Percentiles rank a stretch among this genome's conserved stretches.
Evolutionary conservation across 2,329 filamentous ascomycete genomes (phyloP).

Genomic region (Talaromyces sp.): DNA sequence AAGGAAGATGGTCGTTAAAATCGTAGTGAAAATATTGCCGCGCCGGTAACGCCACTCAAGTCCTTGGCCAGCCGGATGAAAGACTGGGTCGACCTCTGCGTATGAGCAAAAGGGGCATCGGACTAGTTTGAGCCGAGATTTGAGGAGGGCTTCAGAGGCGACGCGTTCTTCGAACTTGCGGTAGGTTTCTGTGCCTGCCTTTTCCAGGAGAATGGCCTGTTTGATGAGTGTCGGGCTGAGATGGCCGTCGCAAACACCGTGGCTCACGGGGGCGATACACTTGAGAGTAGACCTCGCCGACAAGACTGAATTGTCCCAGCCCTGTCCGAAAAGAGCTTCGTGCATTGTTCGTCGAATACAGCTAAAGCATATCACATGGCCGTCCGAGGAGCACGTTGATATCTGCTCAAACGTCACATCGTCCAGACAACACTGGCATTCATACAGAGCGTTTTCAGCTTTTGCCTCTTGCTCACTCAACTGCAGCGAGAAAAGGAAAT

Average conservation of each 20-base stretch:
- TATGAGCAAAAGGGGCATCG: conserved; percentile 90
- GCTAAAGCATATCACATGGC: conserved; percentile 52
- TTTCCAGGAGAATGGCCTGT: conserved; percentile 65
- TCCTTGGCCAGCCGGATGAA: conserved; percentile 45
- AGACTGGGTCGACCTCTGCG: conserved; percentile 77
- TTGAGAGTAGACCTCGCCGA: conserved; percentile 66
- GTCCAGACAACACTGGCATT: conserved; percentile 45
- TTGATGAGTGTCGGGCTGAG: conserved; percentile 65
- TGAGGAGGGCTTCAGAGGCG: conserved; percentile 68
- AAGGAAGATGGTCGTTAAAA: conserved; percentile 39
- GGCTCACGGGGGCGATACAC: conserved; percentile 71
- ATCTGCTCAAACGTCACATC: conserved; percentile 46
- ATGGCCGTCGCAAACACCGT: conserved; percentile 65
- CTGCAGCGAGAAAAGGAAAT: conserved; percentile 35
- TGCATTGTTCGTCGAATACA: conserved; percentile 78
- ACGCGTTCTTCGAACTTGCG: conserved; percentile 73
- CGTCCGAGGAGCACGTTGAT: conserved; percentile 37
- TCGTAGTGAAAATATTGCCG: conserved; percentile 48
- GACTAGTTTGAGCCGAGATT: conserved; percentile 68
- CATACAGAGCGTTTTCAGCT: conserved; percentile 37
- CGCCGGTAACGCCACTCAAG: conserved; percentile 54
- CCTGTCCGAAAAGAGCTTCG: conserved; percentile 89
- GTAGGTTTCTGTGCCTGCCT: conserved; percentile 66
- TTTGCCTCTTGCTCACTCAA: conserved; percentile 41
- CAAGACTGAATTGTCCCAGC: conserved; percentile 78